phyloP scores from a whole-genome alignment of 139 green algal species.

The Diplosphaera chodatii region DNA sequence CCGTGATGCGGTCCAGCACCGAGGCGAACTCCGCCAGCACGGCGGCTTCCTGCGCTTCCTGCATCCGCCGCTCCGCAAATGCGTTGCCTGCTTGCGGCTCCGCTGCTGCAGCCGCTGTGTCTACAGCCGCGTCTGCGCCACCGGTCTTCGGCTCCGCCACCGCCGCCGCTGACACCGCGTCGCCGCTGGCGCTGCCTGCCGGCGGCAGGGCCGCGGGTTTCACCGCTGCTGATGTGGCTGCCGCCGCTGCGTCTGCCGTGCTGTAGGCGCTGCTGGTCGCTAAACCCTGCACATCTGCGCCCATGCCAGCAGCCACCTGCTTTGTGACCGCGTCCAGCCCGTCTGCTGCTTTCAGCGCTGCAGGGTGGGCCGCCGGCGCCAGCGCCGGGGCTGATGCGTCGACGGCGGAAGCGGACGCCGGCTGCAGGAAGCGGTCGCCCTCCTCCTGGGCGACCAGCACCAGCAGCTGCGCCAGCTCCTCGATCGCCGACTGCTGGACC shows the following conservation, averaged over 20 bases:
- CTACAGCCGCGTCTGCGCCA: too few relatives aligned
- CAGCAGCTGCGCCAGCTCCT: conserved; percentile 38
- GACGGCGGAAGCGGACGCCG: background rate
- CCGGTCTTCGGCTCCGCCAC: too few relatives aligned
- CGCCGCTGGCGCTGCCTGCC: background rate
- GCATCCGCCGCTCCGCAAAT: background rate
- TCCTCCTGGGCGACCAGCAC: conserved; percentile 15
- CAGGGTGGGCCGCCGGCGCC: background rate
- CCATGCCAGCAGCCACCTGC: too few relatives aligned
- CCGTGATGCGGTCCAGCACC: conserved; percentile 9
- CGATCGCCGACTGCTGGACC: conserved; percentile 30
- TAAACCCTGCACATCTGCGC: too few relatives aligned
- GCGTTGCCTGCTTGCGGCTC: too few relatives aligned
- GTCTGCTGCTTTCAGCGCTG: background rate
- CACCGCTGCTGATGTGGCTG: background rate
- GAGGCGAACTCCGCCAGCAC: conserved; percentile 21
- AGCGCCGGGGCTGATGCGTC: background rate
- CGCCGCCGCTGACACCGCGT: too few relatives aligned
- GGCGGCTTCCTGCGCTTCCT: conserved; percentile 10
- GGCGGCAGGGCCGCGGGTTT: background rate
- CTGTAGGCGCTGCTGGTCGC: too few relatives aligned
- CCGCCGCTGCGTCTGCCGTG: background rate
- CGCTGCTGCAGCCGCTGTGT: too few relatives aligned
- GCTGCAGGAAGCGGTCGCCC: background rate
- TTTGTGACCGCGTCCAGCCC: background rate